Evolutionary conservation across 495 filamentous ascomycete genomes (phyloP), one percentile per base, ranked within the genome.

Genomic region (Terfezia claveryi): DNA sequence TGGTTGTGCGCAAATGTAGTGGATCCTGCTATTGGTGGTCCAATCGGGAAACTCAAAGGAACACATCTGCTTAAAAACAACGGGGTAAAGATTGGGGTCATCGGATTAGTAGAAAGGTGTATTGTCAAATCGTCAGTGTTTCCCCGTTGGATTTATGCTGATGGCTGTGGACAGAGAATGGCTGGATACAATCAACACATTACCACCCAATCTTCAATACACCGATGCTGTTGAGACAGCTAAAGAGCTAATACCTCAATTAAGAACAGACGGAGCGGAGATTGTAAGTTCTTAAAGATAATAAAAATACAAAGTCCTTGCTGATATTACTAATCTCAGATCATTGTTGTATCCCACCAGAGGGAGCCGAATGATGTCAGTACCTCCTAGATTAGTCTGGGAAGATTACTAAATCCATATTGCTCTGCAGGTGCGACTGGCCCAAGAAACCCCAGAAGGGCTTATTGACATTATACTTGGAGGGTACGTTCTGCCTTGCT

Each of bases 1-100:
- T 94, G 87, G 87, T 76, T 94, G 1, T 70, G 91, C 14, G 85
- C 85, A 52, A 93, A 94, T 63, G 77, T 88, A 7, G 67, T 87
- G 9, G 86, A 88, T 68, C 83, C 84, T 0, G 84, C 80, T 0
- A 77, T 51, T 56, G 63, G 63, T 4, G 50, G 62, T n/a, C 59
- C 59, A 38, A 65, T 65, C 50, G 63, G 50, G 14, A 23, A 54
- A 75, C 81, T 65, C 54, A 69, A 77, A 58, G 80, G 80, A 64
- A 80, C 80, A 0, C 68, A 76, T 50, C 80, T 94, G 65, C 64
- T 94, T 46, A 82, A 80, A 6, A 70, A 81, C 11, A 88, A 87
- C 66, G 85, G 85, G 7, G 72, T 92, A 60, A 92, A 91, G 64
- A 70, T 94, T 37, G 87, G 87, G 16, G 71, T 94, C 7, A 80